Conservation (phyloP, 768 basidiomycete species). For the Strobilomyces dryophilus region DNA sequence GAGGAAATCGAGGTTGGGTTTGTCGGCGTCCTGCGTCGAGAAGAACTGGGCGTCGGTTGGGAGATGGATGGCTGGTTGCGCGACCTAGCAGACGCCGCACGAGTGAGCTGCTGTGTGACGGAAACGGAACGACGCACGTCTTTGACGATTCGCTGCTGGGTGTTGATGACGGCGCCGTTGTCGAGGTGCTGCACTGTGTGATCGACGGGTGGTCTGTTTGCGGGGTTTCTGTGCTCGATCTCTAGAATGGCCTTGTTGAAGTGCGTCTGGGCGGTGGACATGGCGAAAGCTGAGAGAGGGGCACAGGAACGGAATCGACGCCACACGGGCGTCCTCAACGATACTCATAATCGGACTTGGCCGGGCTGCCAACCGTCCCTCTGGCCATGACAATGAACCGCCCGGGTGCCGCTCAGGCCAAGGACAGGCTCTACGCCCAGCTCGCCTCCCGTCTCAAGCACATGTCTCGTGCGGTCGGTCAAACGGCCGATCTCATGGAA, state of each 20-base stretch:
- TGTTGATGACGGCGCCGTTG: conserved; percentile 22
- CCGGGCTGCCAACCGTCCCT: no score
- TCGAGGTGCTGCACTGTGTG: conserved; percentile 24
- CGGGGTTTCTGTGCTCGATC: conserved; percentile 27
- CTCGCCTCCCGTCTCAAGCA: conserved; percentile 64
- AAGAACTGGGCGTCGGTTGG: conserved; percentile 78
- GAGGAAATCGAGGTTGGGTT: conserved; percentile 68
- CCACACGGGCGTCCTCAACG: conserved; percentile 4
- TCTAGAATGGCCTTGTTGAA: conserved; percentile 29
- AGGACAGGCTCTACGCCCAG: conserved; percentile 77
- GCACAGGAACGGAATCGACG: conserved; percentile 5
- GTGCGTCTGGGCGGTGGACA: conserved; percentile 17
- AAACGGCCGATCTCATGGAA: conserved; percentile 75
- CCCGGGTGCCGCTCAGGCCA: conserved; percentile 66
- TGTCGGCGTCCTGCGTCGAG: conserved; percentile 56
- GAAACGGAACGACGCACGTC: conserved; percentile 16
- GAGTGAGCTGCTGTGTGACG: neutral
- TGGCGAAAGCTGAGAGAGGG: conserved; percentile 13
- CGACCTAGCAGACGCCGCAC: conserved; percentile 44
- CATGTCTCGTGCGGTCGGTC: conserved; percentile 63
- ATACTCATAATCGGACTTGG: conserved; percentile 18
- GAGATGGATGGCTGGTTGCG: conserved; percentile 54
- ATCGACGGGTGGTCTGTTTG: conserved; percentile 15
- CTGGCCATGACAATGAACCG: conserved; percentile 13
- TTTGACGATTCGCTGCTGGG: conserved; percentile 24